Base-by-base conservation (phyloP, 768 basidiomycete species). In the Trametes cinnabarina region DNA sequence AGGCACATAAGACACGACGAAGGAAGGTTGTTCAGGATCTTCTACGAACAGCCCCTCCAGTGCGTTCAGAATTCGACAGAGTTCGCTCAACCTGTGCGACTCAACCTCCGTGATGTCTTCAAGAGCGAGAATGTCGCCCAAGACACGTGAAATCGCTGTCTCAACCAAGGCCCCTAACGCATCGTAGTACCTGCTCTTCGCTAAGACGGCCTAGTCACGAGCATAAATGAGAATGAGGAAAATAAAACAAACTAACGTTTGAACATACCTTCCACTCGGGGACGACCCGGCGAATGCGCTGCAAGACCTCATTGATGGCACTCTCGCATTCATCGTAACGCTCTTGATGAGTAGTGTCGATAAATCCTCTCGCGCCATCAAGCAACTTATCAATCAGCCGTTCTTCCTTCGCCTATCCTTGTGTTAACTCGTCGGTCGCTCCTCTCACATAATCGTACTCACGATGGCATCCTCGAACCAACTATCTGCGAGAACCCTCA, bases 21-120 rank as follows among this genome's bases (percentile, higher is more conserved):
- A 85, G 0, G 91, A 88, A 19, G 87, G 79, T 82, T 89, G 62
- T 22, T 77, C 78, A 9, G 78, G 77, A 64, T 85, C 80, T 56
- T 88, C 85, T 25, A 84, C 79, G 66, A 95, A 97, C 22, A 94
- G 69, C 3, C 85, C 88, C 67, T 97, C 94, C 44, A 96, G 70
- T 4, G 88, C 82, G 55, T 86, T 82, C 50, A 97, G 70, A 28
- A 92, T 86, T 47, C 84, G 80, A 71, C 92, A 92, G 2, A 96
- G 78, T 68, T 94, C 92, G 65, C 87, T 87, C 43, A 97, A 73
- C 48, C 84, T 79, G 63, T 89, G 87, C 1, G 93, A 95, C 65
- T 97, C 95, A 9, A 85, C 76, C 64, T 90, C 93, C 0, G 94
- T 86, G 60, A 98, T 97, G 70, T 98, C 95, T 5, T 82, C 78